phyloP scores from a whole-genome alignment of 768 basidiomycete genomes.

The Tulasnella sp. region DNA sequence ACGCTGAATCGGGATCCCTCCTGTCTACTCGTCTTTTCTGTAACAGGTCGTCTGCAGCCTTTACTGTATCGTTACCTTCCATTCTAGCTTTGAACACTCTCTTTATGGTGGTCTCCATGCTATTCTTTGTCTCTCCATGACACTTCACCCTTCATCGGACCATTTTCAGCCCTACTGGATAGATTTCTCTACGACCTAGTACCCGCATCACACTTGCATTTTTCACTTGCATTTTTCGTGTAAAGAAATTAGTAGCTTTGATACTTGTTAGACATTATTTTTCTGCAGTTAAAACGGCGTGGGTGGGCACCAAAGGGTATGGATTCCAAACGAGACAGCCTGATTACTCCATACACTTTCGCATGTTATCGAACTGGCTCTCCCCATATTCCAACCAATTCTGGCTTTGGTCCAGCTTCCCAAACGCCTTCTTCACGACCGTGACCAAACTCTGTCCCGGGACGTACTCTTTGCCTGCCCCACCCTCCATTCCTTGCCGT shows the following conservation, averaged over 20 bases:
- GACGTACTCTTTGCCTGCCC: constrained; percentile 50
- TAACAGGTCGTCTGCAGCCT: neutral
- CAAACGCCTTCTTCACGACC: constrained; percentile 73
- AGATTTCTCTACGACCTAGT: neutral
- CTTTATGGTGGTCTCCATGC: neutral
- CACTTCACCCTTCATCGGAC: neutral
- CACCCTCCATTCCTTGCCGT: constrained; percentile 62
- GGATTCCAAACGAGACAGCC: neutral
- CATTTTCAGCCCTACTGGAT: neutral
- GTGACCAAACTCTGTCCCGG: constrained; percentile 63
- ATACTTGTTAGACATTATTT: neutral
- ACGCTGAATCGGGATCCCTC: neutral
- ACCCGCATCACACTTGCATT: neutral
- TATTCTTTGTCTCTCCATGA: neutral
- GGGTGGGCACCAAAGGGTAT: neutral
- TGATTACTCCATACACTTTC: constrained; percentile 44
- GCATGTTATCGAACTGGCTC: constrained; percentile 75
- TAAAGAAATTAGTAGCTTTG: neutral
- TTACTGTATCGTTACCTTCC: neutral
- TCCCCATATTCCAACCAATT: constrained; percentile 80
- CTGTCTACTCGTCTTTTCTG: neutral
- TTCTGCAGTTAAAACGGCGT: neutral
- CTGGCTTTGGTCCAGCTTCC: constrained; percentile 52
- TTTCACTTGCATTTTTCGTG: neutral
- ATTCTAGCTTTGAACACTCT: neutral